phyloP scores from a whole-genome alignment of 108 stramenopile species.

The Chaetoceros muelleri region DNA sequence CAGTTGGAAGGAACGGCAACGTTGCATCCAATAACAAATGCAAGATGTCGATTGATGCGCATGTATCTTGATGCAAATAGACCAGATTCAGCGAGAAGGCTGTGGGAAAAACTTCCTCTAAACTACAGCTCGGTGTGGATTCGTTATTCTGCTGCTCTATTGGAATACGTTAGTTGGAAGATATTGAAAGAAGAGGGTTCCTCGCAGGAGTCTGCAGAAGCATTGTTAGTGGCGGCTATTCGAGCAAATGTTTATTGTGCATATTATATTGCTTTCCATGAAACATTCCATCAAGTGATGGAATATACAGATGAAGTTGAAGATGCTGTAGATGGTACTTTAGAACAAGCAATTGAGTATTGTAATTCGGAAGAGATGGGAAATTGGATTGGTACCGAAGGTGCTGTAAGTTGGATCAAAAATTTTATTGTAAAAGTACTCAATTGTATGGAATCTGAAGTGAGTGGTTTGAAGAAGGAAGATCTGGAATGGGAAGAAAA shows the following conservation, averaged over 20 bases:
- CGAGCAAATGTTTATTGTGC: constrained; percentile 61
- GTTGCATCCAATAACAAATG: constrained; percentile 42
- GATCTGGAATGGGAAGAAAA: constrained; percentile 54
- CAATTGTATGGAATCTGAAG: constrained; percentile 11
- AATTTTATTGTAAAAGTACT: constrained; percentile 30
- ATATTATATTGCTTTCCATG: constrained; percentile 58
- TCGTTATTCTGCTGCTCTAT: constrained; percentile 58
- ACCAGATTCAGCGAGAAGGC: constrained; percentile 45
- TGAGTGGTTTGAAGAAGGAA: constrained; percentile 10
- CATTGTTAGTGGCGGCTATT: constrained; percentile 39
- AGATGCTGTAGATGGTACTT: constrained; percentile 43
- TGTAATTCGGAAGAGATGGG: constrained; percentile 48
- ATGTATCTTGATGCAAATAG: constrained; percentile 66
- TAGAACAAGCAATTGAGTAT: constrained; percentile 84
- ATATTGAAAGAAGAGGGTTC: constrained; percentile 46
- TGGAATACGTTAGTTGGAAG: constrained; percentile 67
- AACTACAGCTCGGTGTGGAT: constrained; percentile 67
- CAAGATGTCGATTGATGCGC: constrained; percentile 60
- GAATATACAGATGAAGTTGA: constrained; percentile 78
- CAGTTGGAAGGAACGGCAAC: constrained; percentile 41
- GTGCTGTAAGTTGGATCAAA: constrained; percentile 58
- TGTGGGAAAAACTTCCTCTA: constrained; percentile 31
- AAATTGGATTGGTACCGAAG: constrained; percentile 63
- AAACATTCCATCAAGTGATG: constrained; percentile 54
- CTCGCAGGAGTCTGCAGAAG: constrained; percentile 23